A percentile compares a stretch with the other conserved stretches of the same genome.
These are phyloP conservation scores for Diaporthe vaccinii DNA, from an alignment of 2,329 filamentous ascomycete species.

Conservation along the genomic window DNA sequence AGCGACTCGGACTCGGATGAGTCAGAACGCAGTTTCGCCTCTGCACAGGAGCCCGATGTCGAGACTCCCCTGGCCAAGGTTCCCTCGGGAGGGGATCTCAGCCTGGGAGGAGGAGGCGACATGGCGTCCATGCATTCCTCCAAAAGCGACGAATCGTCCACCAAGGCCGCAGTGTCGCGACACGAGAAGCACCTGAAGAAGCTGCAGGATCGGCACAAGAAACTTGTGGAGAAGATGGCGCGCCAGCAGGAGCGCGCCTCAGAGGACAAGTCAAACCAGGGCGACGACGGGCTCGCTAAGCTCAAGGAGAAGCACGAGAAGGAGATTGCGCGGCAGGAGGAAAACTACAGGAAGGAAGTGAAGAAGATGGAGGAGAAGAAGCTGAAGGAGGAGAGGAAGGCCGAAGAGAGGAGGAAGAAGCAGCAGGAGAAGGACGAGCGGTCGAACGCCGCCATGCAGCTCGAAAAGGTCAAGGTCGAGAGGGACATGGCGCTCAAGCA, in stretches of 20 bases:
- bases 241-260: constrained; percentile 65
- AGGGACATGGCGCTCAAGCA: constrained; percentile 66
- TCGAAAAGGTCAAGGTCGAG: constrained; percentile 66
- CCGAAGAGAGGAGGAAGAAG: constrained; percentile 65
- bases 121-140: constrained; percentile 48
- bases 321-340: constrained; percentile 75
- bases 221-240: constrained; percentile 74
- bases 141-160: constrained; percentile 56
- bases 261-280: constrained; percentile 49
- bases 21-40: constrained; percentile 63
- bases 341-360: constrained; percentile 75
- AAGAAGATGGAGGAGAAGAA: constrained; percentile 75
- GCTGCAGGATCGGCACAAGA: constrained; percentile 70
- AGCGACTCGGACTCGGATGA: constrained; percentile 55
- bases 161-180: constrained; percentile 49
- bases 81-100: constrained; percentile 1
- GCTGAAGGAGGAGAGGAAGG: constrained; percentile 72
- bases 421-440: constrained; percentile 67
- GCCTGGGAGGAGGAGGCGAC: constrained; percentile 35
- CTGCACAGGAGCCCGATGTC: constrained; percentile 57
- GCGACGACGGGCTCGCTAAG: constrained; percentile 64
- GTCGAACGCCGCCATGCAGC: constrained; percentile 61
- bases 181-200: constrained; percentile 76
- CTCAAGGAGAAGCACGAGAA: constrained; percentile 73
- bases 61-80: constrained; percentile 45